Percentiles rank a stretch among this genome's conserved stretches.
These are phyloP conservation scores for Fraxinus sp. DNA, from an alignment of 305 asterid species.

Conservation along the genomic window DNA sequence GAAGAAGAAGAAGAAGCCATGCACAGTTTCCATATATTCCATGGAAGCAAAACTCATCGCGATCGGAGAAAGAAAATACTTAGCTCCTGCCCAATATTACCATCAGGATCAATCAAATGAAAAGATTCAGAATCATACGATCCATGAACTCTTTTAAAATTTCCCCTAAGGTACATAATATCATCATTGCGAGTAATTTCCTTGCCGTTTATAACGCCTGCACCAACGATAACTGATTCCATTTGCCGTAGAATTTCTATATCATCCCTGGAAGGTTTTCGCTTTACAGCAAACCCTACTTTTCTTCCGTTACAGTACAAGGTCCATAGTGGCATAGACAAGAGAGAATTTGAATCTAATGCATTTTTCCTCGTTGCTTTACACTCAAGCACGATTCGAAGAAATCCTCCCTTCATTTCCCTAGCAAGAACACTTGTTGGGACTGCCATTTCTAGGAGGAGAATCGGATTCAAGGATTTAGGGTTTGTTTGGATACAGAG, in stretches of 20 bases:
- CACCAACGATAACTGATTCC: conserved; percentile 48
- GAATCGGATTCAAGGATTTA: conserved; percentile 38
- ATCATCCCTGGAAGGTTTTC: conserved; percentile 37
- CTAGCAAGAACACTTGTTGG: conserved; percentile 52
- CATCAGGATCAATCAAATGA: conserved; percentile 60
- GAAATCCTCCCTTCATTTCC: conserved; percentile 62
- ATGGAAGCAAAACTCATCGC: neutral
- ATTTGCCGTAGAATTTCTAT: conserved; percentile 37
- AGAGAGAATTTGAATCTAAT: conserved; percentile 21
- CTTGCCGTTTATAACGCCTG: conserved; percentile 38
- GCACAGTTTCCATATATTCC: neutral
- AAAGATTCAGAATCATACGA: conserved; percentile 51
- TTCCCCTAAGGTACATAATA: conserved; percentile 55
- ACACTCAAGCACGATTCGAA: conserved; percentile 54
- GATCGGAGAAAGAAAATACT: conserved; percentile 56
- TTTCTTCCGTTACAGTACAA: conserved; percentile 61
- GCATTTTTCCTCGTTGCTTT: conserved; percentile 3
- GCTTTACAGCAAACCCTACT: conserved; percentile 47
- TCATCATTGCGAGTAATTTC: conserved; percentile 31
- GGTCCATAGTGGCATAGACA: conserved; percentile 50
- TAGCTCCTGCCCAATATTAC: conserved; percentile 46
- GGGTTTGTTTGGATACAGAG: conserved; percentile 58
- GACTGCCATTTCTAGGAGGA: conserved; percentile 56
- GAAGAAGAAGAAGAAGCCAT: neutral
- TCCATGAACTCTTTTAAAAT: conserved; percentile 48